Evolutionary conservation across 176 grass and related monocot genomes (phyloP).

Genomic region (maize (Zea mays)): Zm-B73-REFERENCE-NAM-5.0 NC_050096.1:271741001-271741500

Average conservation of each 20-base stretch:
- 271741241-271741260: constrained; percentile 85
- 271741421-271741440: constrained; percentile 34
- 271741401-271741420: not conserved
- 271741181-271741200: constrained; percentile 64
- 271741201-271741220: constrained; percentile 79
- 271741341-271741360: no score
- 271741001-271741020: not conserved
- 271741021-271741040: constrained; percentile 23
- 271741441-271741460: constrained; percentile 6
- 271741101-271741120: constrained; percentile 97
- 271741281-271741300: constrained; percentile 77
- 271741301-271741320: no score
- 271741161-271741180: constrained; percentile 75
- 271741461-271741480: constrained; percentile 33
- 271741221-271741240: constrained; percentile 92
- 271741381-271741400: constrained; percentile 8
- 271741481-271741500: constrained; percentile 41
- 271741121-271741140: constrained; percentile 90
- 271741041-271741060: constrained; percentile 87
- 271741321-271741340: no score
- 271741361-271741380: no score
- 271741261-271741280: constrained; percentile 95
- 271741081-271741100: constrained; percentile 89
- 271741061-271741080: constrained; percentile 95
- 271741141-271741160: constrained; percentile 59